Base-by-base conservation (phyloP, 2,329 filamentous ascomycete genomes). In the Colletotrichum karsti region DNA sequence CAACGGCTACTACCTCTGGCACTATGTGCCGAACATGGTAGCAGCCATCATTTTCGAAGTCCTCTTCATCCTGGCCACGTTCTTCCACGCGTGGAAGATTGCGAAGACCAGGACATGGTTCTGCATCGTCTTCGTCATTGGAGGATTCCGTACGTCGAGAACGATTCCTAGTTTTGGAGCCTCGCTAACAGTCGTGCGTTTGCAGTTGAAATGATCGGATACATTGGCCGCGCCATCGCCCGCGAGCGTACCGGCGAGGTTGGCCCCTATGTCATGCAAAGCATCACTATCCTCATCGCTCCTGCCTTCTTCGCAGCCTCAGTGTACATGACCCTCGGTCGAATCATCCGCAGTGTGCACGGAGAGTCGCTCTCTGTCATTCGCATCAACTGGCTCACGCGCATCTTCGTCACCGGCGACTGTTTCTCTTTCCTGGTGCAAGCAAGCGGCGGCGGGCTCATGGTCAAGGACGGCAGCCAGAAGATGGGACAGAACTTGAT, bases 361-460 rank as follows among this genome's bases (percentile, higher is more conserved):
- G 80, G 76, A 26, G 76, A 80, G 59, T 57, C 70, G 0, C 75
- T 76, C 60, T 78, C 78, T 2, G 55, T 81, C 33, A 74, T 82
- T 20, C 74, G 68, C 7, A 71, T 76, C 18, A 69, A 67, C 7
- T 84, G 83, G 80, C 74, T 89, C 6, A 89, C 87, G 3, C 85
- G 82, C 60, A 78, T 85, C 37, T 90, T 90, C 67, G 87, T 90
- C 4, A 56, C 74, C 7, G 85, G 87, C 35, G 88, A 90, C 70
- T 73, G 89, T 4, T 54, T 87, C 6, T 85, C 83, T 2, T 86
- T 90, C 72, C 33, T 83, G 3, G 74, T 88, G 3, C 87, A 90
- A 73, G 78, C 78, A 13, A 77, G 77, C 28, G 85, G 84, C 15
- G 81, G 77, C 13, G 81, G 81, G 1, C 71, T 85, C 56, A 76